Evolutionary conservation across 148 eudicot genomes (phyloP).

Genomic region (Fagopyrum esculentum): DNA sequence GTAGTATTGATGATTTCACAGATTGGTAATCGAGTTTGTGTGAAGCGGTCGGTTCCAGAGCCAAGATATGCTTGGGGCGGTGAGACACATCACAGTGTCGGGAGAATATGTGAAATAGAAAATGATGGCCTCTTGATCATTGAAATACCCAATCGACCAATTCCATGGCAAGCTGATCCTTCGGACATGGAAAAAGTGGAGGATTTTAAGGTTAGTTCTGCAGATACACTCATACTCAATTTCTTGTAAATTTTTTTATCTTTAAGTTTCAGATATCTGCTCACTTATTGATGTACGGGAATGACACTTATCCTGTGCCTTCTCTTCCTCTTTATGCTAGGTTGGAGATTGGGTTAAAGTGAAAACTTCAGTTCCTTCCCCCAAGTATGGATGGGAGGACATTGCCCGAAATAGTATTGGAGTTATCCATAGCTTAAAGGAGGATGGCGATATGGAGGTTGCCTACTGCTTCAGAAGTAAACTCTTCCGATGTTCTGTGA

Average conservation of each 20-base stretch:
- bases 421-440: slow-evolving; percentile 88
- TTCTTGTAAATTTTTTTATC: no score
- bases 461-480: slow-evolving; percentile 97
- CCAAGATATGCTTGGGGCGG: slow-evolving; percentile 99
- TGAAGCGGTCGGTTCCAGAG: slow-evolving; percentile 90
- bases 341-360: slow-evolving; percentile 95
- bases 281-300: not conserved
- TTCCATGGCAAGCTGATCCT: slow-evolving; percentile 99
- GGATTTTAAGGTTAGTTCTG: slow-evolving; percentile 69
- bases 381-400: slow-evolving; percentile 99
- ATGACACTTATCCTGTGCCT: not conserved
- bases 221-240: not conserved
- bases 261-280: not conserved
- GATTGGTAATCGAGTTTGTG: slow-evolving; percentile 93
- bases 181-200: slow-evolving; percentile 99
- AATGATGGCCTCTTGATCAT: slow-evolving; percentile 87
- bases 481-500: slow-evolving; percentile 86
- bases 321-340: slow-evolving; percentile 27
- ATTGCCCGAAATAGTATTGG: slow-evolving; percentile 82
- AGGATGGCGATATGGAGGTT: slow-evolving; percentile 94
- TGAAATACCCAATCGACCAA: slow-evolving; percentile 90
- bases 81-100: slow-evolving; percentile 97
- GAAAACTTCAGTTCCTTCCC: slow-evolving; percentile 90
- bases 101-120: slow-evolving; percentile 90
- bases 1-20: slow-evolving; percentile 20